Base-by-base conservation (phyloP, 1,284 basidiomycete species). In the Cystobasidium slooffiae region DNA sequence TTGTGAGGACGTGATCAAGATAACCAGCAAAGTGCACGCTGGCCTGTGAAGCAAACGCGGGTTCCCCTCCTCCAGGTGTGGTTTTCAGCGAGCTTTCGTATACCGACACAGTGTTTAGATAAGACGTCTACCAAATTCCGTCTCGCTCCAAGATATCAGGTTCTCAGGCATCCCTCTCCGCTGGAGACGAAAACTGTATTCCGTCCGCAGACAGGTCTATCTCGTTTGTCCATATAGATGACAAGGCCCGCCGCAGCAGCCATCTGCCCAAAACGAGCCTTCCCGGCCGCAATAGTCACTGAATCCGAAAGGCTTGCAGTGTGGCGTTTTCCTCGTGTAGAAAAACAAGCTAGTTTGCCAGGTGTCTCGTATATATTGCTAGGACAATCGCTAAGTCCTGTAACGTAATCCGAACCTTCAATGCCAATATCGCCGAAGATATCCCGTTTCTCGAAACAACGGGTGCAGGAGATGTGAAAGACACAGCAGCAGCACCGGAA, bases 221-320 rank as follows among this genome's bases (percentile, higher is more conserved):
- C 63, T 47, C 63, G 63, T 31, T 49, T 10, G 61, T 46, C 43
- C 6, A 6, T 53, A 66, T 66, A 18, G 63, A 66, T 31, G 63
- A 66, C 44, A 66, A 66, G 49, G 63, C 63, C 6, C 46, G 63
- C 9, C 8, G 41, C 6, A 46, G 41, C 6, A 31, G 63, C 51
- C 52, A 24, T 22, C 51, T 52, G 63, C 46, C 52, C 24, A 49
- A 66, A 18, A 37, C 52, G 22, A 31, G 51, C 41, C n/a, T 66
- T 20, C 51, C 63, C 18, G 63, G 63, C 16, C 52, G 51, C 63
- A 53, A 31, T 66, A 53, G 24, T 20, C 49, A 52, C 24, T 31
- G 51, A 20, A 52, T 52, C 63, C 63, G 51, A 12, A 66, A 52
- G 63, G 51, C 63, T 46, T 66, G 43, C 16, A 49, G 51, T 53